Evolutionary conservation across 2,329 filamentous ascomycete genomes (phyloP).

Genomic region (Stachybotrys elegans): DNA sequence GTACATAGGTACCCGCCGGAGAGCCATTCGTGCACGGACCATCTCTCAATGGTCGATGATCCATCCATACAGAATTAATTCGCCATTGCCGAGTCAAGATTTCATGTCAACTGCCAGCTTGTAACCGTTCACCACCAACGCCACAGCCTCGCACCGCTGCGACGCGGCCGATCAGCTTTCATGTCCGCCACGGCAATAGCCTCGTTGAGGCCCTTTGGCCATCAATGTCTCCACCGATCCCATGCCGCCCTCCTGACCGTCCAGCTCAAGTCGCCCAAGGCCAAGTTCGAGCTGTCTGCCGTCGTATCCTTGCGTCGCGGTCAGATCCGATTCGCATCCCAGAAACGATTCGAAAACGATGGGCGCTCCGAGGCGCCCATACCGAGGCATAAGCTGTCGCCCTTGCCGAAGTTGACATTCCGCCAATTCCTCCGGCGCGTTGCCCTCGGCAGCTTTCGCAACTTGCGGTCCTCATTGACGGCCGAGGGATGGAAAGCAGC

Average conservation of each 20-base stretch:
- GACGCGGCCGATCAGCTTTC: conserved; percentile 3
- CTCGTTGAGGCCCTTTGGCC: conserved; percentile 26
- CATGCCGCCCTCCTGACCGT: conserved; percentile 25
- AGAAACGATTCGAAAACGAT: too few species aligned
- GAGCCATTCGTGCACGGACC: too few species aligned
- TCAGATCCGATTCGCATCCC: conserved; percentile 24
- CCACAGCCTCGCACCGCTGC: too few species aligned
- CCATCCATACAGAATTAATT: too few species aligned
- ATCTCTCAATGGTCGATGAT: too few species aligned
- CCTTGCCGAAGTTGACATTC: conserved; percentile 24
- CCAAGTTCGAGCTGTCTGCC: conserved; percentile 22
- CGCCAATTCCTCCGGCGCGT: conserved; percentile 21
- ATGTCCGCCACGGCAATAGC: conserved; percentile 30
- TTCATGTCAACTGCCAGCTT: too few species aligned
- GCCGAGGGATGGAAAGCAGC: conserved; percentile 28
- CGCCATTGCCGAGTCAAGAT: too few species aligned
- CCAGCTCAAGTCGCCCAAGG: conserved; percentile 22
- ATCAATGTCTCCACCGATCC: conserved; percentile 22
- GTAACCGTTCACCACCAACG: too few species aligned
- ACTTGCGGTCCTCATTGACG: conserved; percentile 26
- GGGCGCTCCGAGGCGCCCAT: too few species aligned
- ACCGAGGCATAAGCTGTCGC: conserved; percentile 13
- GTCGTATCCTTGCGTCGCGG: conserved; percentile 20
- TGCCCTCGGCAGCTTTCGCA: conserved; percentile 27
- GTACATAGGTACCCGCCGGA: too few species aligned